Percentiles rank a stretch among this genome's conserved stretches.
These are phyloP conservation scores for Aphanomyces invadans DNA, from an alignment of 352 stramenopile species.

Conservation along the genomic window DNA sequence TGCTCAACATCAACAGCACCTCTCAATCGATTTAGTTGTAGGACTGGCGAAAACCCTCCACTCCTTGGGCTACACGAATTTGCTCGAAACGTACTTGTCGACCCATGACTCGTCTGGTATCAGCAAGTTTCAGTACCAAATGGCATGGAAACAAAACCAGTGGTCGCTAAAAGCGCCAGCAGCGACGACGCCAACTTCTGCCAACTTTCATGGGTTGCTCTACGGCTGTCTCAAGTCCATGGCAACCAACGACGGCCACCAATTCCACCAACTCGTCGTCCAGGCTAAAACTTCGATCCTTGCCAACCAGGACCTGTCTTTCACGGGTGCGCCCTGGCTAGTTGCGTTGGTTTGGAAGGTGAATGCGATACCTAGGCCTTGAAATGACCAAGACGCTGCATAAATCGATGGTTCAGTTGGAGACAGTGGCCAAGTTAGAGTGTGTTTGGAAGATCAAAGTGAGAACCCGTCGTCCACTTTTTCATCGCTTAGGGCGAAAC, in stretches of 20 bases:
- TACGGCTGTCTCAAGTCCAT: conserved; percentile 43
- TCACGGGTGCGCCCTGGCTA: conserved; percentile 1
- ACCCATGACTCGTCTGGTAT: conserved; percentile 36
- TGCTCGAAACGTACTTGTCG: conserved; percentile 48
- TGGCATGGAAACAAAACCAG: conserved; percentile 73
- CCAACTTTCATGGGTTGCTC: conserved; percentile 6
- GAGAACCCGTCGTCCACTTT: not conserved
- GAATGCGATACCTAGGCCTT: not conserved
- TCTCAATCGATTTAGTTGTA: conserved; percentile 27
- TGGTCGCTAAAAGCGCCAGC: conserved; percentile 40
- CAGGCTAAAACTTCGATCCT: not conserved
- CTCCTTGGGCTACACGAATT: conserved; percentile 62
- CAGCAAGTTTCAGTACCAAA: conserved; percentile 51
- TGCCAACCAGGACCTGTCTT: not conserved
- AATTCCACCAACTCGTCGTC: not conserved
- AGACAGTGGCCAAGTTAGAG: conserved; percentile 18
- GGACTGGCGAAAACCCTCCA: conserved; percentile 55
- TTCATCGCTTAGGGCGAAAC: too few relatives aligned
- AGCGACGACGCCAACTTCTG: conserved; percentile 26
- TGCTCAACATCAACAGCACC: too few relatives aligned
- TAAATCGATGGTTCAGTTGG: conserved; percentile 14
- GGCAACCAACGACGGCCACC: conserved; percentile 59
- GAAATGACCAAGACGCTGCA: conserved; percentile 16
- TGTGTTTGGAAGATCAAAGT: conserved; percentile 12
- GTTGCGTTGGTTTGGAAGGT: not conserved